Base-by-base conservation (phyloP, 2,329 filamentous ascomycete genomes). In the Colletotrichum lupini region DNA sequence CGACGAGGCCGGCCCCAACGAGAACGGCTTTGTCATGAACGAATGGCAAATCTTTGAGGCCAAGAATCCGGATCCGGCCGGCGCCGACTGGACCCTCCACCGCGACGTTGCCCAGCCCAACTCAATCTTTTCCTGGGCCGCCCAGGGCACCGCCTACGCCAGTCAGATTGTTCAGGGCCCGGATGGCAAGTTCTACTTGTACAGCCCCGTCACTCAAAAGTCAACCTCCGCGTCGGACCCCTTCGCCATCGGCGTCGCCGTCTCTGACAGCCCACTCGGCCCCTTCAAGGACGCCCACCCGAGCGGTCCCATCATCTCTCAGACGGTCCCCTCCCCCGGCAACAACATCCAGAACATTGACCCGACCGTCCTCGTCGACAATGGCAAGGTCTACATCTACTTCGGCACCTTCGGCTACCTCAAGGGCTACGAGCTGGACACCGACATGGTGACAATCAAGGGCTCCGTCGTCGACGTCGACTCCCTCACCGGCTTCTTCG, bases 301-400 rank as follows among this genome's bases (percentile, higher is more conserved):
- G 0, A 64, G 69, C 0, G 81, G 81, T 0, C 82, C 82, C 8
- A 82, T 83, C 66, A 80, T 83, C 69, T 83, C 81, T 2, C 79
- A 83, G 72, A 77, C 73, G 2, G 75, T 81, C 1, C 81, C 81
- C 1, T 68, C 74, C 19, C 78, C 78, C 16, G 66, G 76, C 9
- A 83, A 83, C 37, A 72, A 76, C 53, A 83, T 84, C 32, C 81
- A 84, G 37, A 84, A 84, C 65, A 84, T 84, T 42, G 83, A 84
- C 42, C 81, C 82, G 2, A 82, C 82, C 0, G 80, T 84, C 0
- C 74, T 84, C 1, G 79, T 84, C 0, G 82, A 84, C 32, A 77
- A 83, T 52, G 80, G 78, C 1, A 77, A 78, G 4, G 81, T 80
- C 6, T 84, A 80, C 56, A 72, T 84, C 19, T 84, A 84, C 75